Percentiles rank a stretch among this genome's conserved stretches.
Conservation (phyloP, 148 eudicot genomes). For the Tetragonia tetragonoides region DNA sequence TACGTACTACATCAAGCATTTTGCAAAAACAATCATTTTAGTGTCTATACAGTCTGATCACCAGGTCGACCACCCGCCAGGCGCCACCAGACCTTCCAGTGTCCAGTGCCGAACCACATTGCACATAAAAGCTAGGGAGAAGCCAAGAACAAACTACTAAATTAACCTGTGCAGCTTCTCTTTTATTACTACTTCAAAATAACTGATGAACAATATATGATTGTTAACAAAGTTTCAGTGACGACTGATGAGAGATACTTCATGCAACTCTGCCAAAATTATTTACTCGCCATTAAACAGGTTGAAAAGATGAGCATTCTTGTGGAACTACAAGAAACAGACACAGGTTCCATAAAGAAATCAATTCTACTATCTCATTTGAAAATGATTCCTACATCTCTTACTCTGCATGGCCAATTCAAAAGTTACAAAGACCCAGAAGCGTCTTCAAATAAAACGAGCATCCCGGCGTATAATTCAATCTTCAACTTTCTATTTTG, state of each 20-base stretch:
- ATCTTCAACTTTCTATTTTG: slow-evolving; percentile 13
- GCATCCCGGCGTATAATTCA: slow-evolving; percentile 9
- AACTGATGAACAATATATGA: not conserved
- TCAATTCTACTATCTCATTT: not conserved
- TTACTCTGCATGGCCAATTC: slow-evolving; percentile 14
- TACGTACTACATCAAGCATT: too few relatives aligned
- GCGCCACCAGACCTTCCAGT: too few relatives aligned
- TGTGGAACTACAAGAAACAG: slow-evolving; percentile 19
- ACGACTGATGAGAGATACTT: not conserved
- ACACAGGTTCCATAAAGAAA: slow-evolving; percentile 17
- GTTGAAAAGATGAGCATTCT: slow-evolving; percentile 17
- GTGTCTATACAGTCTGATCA: too few relatives aligned
- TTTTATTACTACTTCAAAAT: not conserved
- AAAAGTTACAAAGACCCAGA: slow-evolving; percentile 19
- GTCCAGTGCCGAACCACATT: too few relatives aligned
- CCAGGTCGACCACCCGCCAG: too few relatives aligned
- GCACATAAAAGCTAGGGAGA: too few relatives aligned
- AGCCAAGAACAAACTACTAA: too few relatives aligned
- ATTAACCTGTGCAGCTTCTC: too few relatives aligned
- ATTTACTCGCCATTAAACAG: slow-evolving; percentile 20
- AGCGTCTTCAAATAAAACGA: slow-evolving; percentile 17
- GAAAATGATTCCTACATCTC: slow-evolving; percentile 21
- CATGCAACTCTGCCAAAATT: slow-evolving; percentile 21
- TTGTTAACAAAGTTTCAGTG: not conserved
- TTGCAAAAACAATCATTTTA: too few relatives aligned